Percentiles rank a stretch among this genome's conserved stretches.
Conservation (phyloP, 345 rosid species). For the Gossypium anomalum region DNA sequence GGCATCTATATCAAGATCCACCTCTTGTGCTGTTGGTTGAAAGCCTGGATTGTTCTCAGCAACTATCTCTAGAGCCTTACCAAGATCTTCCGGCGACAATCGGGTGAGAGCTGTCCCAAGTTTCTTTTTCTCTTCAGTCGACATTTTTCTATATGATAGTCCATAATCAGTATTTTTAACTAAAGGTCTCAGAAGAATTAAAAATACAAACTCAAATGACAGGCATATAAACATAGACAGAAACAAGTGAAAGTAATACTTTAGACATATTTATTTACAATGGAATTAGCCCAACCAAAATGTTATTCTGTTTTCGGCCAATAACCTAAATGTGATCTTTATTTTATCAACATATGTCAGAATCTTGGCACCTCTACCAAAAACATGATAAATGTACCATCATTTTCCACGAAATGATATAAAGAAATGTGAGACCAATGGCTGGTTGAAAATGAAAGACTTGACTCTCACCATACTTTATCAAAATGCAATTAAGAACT, state of each 20-base stretch:
- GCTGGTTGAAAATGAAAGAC: background rate
- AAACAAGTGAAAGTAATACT: background rate
- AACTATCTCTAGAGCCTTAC: conserved; percentile 65
- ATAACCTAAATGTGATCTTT: conserved; percentile 3
- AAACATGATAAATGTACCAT: background rate
- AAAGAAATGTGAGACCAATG: background rate
- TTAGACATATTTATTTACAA: background rate
- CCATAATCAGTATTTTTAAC: background rate
- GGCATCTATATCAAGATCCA: conserved; percentile 69
- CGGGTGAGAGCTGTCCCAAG: conserved; percentile 51
- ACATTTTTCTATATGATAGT: conserved; percentile 39
- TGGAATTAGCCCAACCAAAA: background rate
- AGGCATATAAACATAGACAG: conserved; percentile 1
- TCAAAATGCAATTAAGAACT: conserved; percentile 3
- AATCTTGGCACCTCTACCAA: background rate
- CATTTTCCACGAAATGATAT: background rate
- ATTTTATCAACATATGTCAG: background rate
- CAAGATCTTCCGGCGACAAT: conserved; percentile 57
- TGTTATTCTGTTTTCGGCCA: background rate
- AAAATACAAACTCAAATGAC: background rate
- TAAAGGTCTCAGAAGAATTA: background rate
- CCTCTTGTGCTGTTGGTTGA: conserved; percentile 56
- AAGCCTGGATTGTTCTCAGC: conserved; percentile 63
- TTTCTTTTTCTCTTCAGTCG: conserved; percentile 64
- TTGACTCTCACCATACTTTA: background rate